These are phyloP conservation scores for Anethum foeniculum DNA, from an alignment of 140 eudicot genomes.

Conservation along the genomic window DNA sequence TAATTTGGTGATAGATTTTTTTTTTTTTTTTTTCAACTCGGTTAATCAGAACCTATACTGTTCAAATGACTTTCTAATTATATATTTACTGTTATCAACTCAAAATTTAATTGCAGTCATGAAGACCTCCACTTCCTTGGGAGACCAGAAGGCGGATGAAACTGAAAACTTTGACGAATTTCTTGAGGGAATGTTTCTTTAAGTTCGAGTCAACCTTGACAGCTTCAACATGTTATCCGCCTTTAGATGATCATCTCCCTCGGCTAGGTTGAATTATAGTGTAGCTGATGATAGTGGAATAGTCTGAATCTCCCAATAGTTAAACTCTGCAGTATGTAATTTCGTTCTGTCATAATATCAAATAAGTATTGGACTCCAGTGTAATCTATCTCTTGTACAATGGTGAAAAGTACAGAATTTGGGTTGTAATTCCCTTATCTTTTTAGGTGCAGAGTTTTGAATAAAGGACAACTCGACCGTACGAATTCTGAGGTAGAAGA, in stretches of 20 bases:
- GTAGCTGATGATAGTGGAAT: neutral
- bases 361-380: neutral
- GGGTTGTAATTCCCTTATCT: neutral
- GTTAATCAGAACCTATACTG: neutral
- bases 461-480: neutral
- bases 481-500: no score
- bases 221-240: neutral
- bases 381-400: no score
- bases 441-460: neutral
- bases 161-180: conserved; percentile 64
- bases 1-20: neutral
- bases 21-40: neutral
- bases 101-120: conserved; percentile 33
- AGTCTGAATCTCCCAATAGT: neutral
- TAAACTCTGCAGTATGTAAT: neutral
- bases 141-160: conserved; percentile 29
- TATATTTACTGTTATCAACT: neutral
- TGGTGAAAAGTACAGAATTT: no score
- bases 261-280: neutral
- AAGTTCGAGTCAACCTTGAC: conserved; percentile 1
- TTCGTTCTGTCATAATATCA: neutral
- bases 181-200: conserved; percentile 84
- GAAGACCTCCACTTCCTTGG: conserved; percentile 28
- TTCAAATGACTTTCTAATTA: neutral
- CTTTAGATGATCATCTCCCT: neutral